A percentile compares a stretch with the other conserved stretches of the same genome.
phyloP scores from a whole-genome alignment of 352 stramenopile species.

The Phytophthora syringae region DNA sequence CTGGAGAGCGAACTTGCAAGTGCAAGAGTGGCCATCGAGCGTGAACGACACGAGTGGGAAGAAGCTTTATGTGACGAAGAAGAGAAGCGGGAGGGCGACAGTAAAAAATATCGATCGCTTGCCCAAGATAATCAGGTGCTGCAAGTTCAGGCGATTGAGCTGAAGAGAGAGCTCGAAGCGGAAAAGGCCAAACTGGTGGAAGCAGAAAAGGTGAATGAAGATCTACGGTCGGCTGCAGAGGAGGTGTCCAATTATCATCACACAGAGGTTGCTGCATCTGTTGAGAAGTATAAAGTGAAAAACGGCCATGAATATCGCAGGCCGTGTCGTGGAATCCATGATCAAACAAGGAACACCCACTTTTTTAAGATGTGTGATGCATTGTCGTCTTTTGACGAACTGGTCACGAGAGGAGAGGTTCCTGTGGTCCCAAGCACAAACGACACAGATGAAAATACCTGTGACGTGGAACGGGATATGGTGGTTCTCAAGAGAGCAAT shows the following conservation, averaged over 20 bases:
- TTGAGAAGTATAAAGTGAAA: slow-evolving; percentile 22
- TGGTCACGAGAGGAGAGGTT: too few relatives aligned
- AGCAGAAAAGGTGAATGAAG: slow-evolving; percentile 20
- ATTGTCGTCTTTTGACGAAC: too few relatives aligned
- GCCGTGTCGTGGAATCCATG: too few relatives aligned
- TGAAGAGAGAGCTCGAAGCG: slow-evolving; percentile 35
- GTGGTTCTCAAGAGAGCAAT: too few relatives aligned
- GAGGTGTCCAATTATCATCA: slow-evolving; percentile 12
- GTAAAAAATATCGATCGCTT: slow-evolving; percentile 38
- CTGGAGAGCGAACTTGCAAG: slow-evolving; percentile 32
- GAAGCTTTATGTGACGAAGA: slow-evolving; percentile 33
- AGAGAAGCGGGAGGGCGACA: slow-evolving; percentile 31
- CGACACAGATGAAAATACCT: too few relatives aligned
- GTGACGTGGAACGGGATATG: too few relatives aligned
- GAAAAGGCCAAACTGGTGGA: slow-evolving; percentile 24
- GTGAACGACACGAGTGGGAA: slow-evolving; percentile 41
- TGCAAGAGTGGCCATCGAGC: slow-evolving; percentile 20
- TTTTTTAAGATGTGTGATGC: too few relatives aligned
- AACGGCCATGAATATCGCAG: too few relatives aligned
- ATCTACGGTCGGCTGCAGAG: slow-evolving; percentile 22
- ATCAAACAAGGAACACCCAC: slow-evolving; percentile 52
- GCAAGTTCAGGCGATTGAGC: slow-evolving; percentile 34
- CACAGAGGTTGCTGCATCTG: slow-evolving; percentile 21
- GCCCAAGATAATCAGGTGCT: slow-evolving; percentile 41
- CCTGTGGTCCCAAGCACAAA: too few relatives aligned